Conservation (phyloP, 768 basidiomycete genomes). For the Daedalea quercina region DNA sequence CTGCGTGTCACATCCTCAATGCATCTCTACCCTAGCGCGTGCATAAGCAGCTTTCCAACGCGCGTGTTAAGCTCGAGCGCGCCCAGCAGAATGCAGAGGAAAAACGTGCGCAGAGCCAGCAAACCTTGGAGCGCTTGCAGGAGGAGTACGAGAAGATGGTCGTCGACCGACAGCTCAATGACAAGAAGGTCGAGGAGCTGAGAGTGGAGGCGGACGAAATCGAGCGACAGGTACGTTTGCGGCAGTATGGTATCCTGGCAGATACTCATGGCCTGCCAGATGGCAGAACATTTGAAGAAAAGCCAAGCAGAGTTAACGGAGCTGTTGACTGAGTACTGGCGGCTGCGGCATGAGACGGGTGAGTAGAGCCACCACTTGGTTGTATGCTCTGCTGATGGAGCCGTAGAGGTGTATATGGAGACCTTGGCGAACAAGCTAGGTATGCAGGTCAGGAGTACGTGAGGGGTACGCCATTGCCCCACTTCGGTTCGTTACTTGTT, state of each 20-base stretch:
- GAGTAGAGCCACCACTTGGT: neutral
- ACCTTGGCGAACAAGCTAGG: slow-evolving; percentile 74
- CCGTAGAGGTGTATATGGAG: slow-evolving; percentile 79
- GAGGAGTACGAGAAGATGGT: slow-evolving; percentile 77
- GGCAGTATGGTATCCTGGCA: neutral
- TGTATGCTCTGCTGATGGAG: neutral
- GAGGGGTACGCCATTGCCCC: neutral
- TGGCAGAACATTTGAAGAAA: slow-evolving; percentile 64
- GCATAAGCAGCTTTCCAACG: slow-evolving; percentile 74
- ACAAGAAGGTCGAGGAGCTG: slow-evolving; percentile 72
- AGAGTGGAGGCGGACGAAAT: slow-evolving; percentile 62
- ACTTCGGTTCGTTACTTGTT: neutral
- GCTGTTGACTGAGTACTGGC: slow-evolving; percentile 80
- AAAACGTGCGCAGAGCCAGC: slow-evolving; percentile 60
- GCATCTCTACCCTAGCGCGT: slow-evolving; percentile 47
- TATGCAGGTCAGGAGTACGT: slow-evolving; percentile 22
- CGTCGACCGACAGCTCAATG: slow-evolving; percentile 68
- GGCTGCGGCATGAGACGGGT: slow-evolving; percentile 73
- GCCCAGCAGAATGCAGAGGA: slow-evolving; percentile 78
- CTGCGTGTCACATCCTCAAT: neutral
- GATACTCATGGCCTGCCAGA: slow-evolving; percentile 34
- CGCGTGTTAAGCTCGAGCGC: slow-evolving; percentile 74
- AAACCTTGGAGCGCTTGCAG: slow-evolving; percentile 70
- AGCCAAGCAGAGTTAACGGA: slow-evolving; percentile 79
- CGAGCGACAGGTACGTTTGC: slow-evolving; percentile 48